Evolutionary conservation across 768 basidiomycete genomes (phyloP).

Genomic region (Phaeotremella skinneri): DNA sequence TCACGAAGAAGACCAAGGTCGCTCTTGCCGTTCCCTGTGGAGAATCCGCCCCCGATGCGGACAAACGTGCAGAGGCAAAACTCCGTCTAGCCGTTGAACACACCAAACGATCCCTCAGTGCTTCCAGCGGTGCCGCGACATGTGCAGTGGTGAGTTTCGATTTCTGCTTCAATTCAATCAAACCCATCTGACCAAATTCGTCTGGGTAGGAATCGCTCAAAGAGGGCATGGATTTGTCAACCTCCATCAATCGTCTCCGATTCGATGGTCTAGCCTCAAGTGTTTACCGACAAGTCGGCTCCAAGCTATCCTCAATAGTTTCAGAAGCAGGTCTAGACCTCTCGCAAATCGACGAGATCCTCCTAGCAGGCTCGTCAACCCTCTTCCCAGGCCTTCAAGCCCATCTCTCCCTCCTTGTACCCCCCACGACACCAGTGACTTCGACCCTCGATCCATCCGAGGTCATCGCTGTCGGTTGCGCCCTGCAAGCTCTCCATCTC

Average conservation of each 20-base stretch:
- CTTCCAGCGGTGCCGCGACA: slow-evolving; percentile 79
- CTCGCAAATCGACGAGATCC: slow-evolving; percentile 54
- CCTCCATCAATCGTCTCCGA: slow-evolving; percentile 57
- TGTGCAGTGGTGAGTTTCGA: slow-evolving; percentile 72
- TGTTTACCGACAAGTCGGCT: slow-evolving; percentile 51
- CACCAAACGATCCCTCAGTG: slow-evolving; percentile 88
- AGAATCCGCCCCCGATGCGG: slow-evolving; percentile 60
- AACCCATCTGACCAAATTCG: background rate
- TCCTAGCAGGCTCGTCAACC: slow-evolving; percentile 55
- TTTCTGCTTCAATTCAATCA: background rate
- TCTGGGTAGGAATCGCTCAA: slow-evolving; percentile 71
- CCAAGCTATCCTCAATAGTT: slow-evolving; percentile 50
- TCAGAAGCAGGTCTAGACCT: slow-evolving; percentile 50
- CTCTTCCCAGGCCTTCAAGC: slow-evolving; percentile 53
- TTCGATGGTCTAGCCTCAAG: slow-evolving; percentile 54
- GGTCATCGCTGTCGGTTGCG: slow-evolving; percentile 55
- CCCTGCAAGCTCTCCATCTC: slow-evolving; percentile 52
- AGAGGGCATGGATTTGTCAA: slow-evolving; percentile 86
- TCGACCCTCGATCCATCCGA: slow-evolving; percentile 54
- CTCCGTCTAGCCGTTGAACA: slow-evolving; percentile 88
- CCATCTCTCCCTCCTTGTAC: slow-evolving; percentile 51
- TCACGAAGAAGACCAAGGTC: slow-evolving; percentile 90
- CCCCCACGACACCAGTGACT: slow-evolving; percentile 51
- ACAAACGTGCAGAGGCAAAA: slow-evolving; percentile 88
- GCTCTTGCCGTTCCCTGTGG: slow-evolving; percentile 61